Percentiles rank a stretch among this genome's conserved stretches.
Evolutionary conservation across 768 basidiomycete species (phyloP).

Genomic region (Suillus spraguei): DNA sequence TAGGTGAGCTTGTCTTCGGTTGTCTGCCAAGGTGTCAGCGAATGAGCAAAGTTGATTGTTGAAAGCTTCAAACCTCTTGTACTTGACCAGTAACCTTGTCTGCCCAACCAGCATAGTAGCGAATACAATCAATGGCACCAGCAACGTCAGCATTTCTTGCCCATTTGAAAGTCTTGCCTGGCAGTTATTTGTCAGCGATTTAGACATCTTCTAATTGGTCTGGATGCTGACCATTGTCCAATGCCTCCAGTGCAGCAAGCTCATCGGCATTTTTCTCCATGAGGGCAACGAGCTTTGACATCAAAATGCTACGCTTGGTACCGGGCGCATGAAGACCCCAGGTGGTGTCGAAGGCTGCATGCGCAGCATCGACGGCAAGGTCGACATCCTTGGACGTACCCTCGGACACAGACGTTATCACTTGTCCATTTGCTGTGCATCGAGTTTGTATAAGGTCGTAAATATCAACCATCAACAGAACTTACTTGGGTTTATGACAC

Average conservation of each 20-base stretch:
- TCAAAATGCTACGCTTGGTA: slow-evolving; percentile 49
- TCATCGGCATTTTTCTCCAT: slow-evolving; percentile 64
- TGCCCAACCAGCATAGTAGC: slow-evolving; percentile 90
- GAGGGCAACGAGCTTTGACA: slow-evolving; percentile 64
- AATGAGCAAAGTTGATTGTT: not conserved
- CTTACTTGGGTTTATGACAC: slow-evolving; percentile 60
- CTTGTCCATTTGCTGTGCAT: slow-evolving; percentile 60
- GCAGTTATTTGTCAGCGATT: not conserved
- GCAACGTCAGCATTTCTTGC: slow-evolving; percentile 54
- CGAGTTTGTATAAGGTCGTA: slow-evolving; percentile 17
- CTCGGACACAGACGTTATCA: slow-evolving; percentile 57
- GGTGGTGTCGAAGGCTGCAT: slow-evolving; percentile 56
- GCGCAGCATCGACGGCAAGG: slow-evolving; percentile 67
- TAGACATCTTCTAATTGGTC: not conserved
- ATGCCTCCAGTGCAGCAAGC: slow-evolving; percentile 72
- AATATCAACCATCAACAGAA: slow-evolving; percentile 10
- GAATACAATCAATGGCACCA: slow-evolving; percentile 51
- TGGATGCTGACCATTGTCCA: slow-evolving; percentile 56
- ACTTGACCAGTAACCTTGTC: slow-evolving; percentile 82
- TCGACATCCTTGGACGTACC: slow-evolving; percentile 76
- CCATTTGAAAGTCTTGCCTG: slow-evolving; percentile 57
- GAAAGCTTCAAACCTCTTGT: slow-evolving; percentile 47
- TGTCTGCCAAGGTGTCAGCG: slow-evolving; percentile 25
- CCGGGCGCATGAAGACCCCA: slow-evolving; percentile 73
- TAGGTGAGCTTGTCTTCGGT: slow-evolving; percentile 57